Base-by-base conservation (phyloP, 2,329 filamentous ascomycete species). In the Penicillium sp. region DNA sequence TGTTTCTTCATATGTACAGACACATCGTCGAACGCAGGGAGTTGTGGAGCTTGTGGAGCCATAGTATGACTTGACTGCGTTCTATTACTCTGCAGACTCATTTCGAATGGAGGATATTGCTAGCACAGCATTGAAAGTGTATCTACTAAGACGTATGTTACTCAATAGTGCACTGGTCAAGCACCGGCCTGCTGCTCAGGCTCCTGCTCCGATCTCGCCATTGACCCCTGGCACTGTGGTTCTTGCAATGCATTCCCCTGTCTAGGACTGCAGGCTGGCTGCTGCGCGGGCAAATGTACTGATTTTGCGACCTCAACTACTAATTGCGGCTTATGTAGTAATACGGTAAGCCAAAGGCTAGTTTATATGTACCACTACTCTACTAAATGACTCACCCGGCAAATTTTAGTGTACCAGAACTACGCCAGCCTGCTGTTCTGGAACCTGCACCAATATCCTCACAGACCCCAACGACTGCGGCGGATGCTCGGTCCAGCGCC, bases 131-230 rank as follows among this genome's bases (percentile, higher is more conserved):
- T 50, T 41, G 26, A 5, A 26, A 35, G n/a, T 31, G 5, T 26
- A 12, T 5, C 26, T 30, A 8, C 25, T 37, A 2, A 42, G 6
- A 19, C 6, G 11, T 1, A 16, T n/a, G 6, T 40, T 11, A 6
- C 22, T 19, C 2, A 5, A 19, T 17, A 61, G 59, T 61, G 59
- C 28, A 37, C 43, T 9, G 54, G 57, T 2, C 11, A 49, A 25
- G 17, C 41, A n/a, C 50, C 61, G 47, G 50, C 45, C 9, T 63
- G 60, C 17, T 62, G 59, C 31, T 17, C 47, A 10, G 59, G 60
- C 6, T 49, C 41, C n/a, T 62, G 59, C 30, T 31, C 47, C 0
- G 54, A 61, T 26, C 50, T 57, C 2, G 28, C 37, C 14, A 42
- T 44, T 12, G 47, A 58, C 33, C 16, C 44, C 11, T 12, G 36